Base-by-base conservation (phyloP, 2,329 filamentous ascomycete species). In the Sporothrix inflata region DNA sequence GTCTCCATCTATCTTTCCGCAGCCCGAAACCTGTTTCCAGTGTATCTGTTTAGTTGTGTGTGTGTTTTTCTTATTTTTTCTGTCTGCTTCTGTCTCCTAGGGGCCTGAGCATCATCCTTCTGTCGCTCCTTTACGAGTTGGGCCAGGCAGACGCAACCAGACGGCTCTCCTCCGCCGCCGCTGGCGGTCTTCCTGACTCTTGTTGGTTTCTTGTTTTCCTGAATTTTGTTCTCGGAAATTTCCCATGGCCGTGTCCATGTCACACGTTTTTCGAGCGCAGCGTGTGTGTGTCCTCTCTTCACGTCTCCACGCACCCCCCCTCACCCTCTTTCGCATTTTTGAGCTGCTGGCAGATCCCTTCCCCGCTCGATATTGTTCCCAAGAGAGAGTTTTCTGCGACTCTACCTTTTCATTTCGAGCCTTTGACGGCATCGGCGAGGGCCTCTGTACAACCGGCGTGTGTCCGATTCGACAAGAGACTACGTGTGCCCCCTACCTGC, bases 381-480 rank as follows among this genome's bases (percentile, higher is more conserved):
- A 69, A 69, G 55, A 34, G 34, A 47, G 30, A 34, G 45, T 11
- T 57, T 53, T 45, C 53, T 53, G 30, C 47, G n/a, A 53, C 34
- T 71, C 30, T 57, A 24, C 47, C 21, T 53, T 60, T 66, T 57
- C 70, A 38, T 47, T 42, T 70, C 34, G 30, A 38, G 55, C 24
- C 21, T 8, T 51, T n/a, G 24, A 72, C 69, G 70, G 72, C 72
- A 66, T 73, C 69, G 72, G 70, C 70, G 72, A 71, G 19, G 42
- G 69, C 34, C 42, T 69, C 34, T 73, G 72, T 73, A 38, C 51
- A 53, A 73, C 72, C 51, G 63, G 69, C 34, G 24, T 68, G 72
- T 73, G 69, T 69, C 72, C 68, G 63, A 71, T 73, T 73, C 68
- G 63, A 69, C 72, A 65, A 40, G 53, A 61, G 51, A 38, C 53